These are phyloP conservation scores for Gossypium davidsonii DNA, from an alignment of 441 rosid genomes.

Conservation along the genomic window DNA sequence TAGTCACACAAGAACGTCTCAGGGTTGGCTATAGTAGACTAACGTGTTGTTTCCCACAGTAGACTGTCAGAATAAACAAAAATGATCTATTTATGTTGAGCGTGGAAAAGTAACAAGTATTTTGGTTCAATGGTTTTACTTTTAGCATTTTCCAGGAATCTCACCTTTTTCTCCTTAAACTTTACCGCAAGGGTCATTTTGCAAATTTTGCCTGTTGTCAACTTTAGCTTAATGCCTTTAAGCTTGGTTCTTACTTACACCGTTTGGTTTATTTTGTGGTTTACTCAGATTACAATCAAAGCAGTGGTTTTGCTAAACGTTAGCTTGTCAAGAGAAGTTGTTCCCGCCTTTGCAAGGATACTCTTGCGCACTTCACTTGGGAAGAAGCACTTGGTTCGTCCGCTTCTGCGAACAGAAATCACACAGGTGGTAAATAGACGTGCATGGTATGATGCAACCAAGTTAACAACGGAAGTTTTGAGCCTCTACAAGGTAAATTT, in stretches of 20 bases:
- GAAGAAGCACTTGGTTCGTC: conserved; percentile 89
- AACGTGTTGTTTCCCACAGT: neutral
- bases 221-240: neutral
- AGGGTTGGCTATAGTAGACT: neutral
- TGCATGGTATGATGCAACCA: conserved; percentile 89
- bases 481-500: conserved; percentile 73
- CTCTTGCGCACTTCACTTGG: conserved; percentile 84
- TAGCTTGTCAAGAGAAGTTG: conserved; percentile 89
- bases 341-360: conserved; percentile 88
- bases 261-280: conserved; percentile 9
- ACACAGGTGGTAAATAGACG: conserved; percentile 88
- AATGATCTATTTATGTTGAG: neutral
- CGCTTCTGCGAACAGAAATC: conserved; percentile 81
- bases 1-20: neutral
- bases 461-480: conserved; percentile 76
- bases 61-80: neutral
- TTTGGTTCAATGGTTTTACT: neutral
- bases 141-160: neutral
- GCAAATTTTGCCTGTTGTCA: neutral
- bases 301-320: conserved; percentile 74
- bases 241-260: conserved; percentile 3
- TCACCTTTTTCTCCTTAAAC: neutral
- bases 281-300: conserved; percentile 47
- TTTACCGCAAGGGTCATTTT: neutral
- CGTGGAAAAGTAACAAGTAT: neutral